Evolutionary conservation across 208 protist genomes (phyloP).

Genomic region (Tritrichomonas musculus): DNA sequence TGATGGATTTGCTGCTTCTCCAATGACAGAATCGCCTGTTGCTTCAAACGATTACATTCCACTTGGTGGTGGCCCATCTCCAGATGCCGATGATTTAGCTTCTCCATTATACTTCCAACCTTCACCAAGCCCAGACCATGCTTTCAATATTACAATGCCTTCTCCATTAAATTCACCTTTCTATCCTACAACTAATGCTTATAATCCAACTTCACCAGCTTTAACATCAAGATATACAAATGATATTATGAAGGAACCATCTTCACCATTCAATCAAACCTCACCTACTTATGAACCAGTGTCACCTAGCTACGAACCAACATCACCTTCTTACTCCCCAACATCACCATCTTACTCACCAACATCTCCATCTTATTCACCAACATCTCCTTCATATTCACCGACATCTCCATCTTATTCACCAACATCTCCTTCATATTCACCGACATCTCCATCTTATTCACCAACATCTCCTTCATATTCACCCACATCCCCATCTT

Average conservation of each 20-base stretch:
- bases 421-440: slow-evolving; percentile 55
- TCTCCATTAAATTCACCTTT: slow-evolving; percentile 42
- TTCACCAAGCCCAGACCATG: slow-evolving; percentile 44
- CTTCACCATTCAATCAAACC: slow-evolving; percentile 52
- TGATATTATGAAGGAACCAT: slow-evolving; percentile 59
- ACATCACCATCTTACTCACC: slow-evolving; percentile 57
- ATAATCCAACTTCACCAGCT: slow-evolving; percentile 50
- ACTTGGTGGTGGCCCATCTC: slow-evolving; percentile 13
- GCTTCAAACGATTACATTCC: slow-evolving; percentile 29
- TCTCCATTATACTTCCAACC: slow-evolving; percentile 58
- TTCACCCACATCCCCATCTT: slow-evolving; percentile 39
- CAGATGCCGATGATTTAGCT: slow-evolving; percentile 36
- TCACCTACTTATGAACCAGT: slow-evolving; percentile 55
- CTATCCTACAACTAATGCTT: slow-evolving; percentile 41
- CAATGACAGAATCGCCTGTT: slow-evolving; percentile 43
- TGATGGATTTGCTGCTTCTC: slow-evolving; percentile 37
- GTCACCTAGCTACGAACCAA: slow-evolving; percentile 62
- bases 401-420: slow-evolving; percentile 56
- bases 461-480: slow-evolving; percentile 35
- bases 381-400: slow-evolving; percentile 61
- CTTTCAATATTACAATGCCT: slow-evolving; percentile 54
- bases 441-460: slow-evolving; percentile 49
- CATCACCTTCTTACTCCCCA: slow-evolving; percentile 61
- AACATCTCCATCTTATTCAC: slow-evolving; percentile 59
- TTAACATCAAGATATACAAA: slow-evolving; percentile 52